Percentiles rank a stretch among this genome's conserved stretches.
Conservation (phyloP, 2,329 filamentous ascomycete genomes). For the Diaporthe citri region DNA sequence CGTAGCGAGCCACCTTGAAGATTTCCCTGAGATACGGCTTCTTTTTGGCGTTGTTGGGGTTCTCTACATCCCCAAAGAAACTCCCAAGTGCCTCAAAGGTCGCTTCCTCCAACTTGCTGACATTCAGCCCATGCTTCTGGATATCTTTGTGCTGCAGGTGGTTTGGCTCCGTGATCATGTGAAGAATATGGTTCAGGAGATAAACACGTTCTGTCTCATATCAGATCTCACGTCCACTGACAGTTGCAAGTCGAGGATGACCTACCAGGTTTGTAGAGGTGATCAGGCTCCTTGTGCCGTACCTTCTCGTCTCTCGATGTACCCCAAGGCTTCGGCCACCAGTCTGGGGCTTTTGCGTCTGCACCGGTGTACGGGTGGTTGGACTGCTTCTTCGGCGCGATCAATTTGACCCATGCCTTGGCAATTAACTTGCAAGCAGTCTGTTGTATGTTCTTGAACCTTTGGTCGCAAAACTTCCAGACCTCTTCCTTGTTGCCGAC, state of each 20-base stretch:
- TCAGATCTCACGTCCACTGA: conserved; percentile 32
- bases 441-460: conserved; percentile 77
- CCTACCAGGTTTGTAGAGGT: conserved; percentile 67
- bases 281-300: conserved; percentile 80
- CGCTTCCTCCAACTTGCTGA: conserved; percentile 69
- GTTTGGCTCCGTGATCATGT: conserved; percentile 65
- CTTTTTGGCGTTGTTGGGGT: conserved; percentile 66
- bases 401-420: conserved; percentile 81
- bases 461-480: conserved; percentile 70
- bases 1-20: conserved; percentile 69
- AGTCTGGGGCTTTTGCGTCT: conserved; percentile 72
- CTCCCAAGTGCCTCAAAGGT: conserved; percentile 69
- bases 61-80: conserved; percentile 70
- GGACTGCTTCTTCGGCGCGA: conserved; percentile 83
- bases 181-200: conserved; percentile 71
- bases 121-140: conserved; percentile 64
- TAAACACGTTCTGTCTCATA: conserved; percentile 65
- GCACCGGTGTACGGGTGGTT: conserved; percentile 79
- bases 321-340: conserved; percentile 74
- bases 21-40: conserved; percentile 69
- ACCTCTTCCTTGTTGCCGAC: conserved; percentile 68
- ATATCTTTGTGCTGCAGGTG: conserved; percentile 64
- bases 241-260: neutral
- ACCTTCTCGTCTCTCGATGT: conserved; percentile 65
- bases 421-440: conserved; percentile 78